Percentiles rank a stretch among this genome's conserved stretches.
phyloP scores from a whole-genome alignment of 805 yeast genomes.

The Myxozyma monticola region DNA sequence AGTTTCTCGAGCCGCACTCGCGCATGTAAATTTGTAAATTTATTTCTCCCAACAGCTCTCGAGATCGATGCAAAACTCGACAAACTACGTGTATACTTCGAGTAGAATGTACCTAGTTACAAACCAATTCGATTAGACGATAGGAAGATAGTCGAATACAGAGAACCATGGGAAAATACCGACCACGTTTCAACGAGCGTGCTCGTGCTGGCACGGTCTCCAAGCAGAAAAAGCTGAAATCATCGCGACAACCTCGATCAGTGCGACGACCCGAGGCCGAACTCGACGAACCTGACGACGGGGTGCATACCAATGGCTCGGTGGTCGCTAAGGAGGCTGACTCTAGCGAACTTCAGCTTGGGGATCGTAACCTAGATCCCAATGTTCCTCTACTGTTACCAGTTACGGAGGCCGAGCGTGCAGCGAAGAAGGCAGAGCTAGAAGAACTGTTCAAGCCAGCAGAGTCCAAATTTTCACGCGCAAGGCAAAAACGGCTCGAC shows the following conservation, averaged over 20 bases:
- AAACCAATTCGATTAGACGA: no score
- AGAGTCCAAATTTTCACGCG: constrained; percentile 67
- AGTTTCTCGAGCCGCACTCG: no score
- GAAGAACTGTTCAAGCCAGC: constrained; percentile 59
- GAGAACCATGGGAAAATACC: constrained; percentile 89
- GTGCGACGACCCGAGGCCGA: constrained; percentile 47
- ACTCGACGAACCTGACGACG: background rate
- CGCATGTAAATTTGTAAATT: no score
- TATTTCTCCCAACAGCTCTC: no score
- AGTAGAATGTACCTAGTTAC: no score
- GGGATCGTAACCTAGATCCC: constrained; percentile 41
- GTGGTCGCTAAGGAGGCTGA: background rate
- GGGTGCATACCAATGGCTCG: constrained; percentile 1
- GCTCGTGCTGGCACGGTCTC: constrained; percentile 84
- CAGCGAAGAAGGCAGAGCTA: constrained; percentile 62
- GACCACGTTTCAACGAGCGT: constrained; percentile 78
- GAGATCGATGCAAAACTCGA: no score
- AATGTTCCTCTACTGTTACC: constrained; percentile 66
- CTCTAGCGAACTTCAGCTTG: background rate
- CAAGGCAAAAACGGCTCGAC: constrained; percentile 76
- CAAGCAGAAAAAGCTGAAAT: constrained; percentile 67
- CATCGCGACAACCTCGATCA: constrained; percentile 68
- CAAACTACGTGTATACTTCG: no score
- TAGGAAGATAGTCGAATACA: no score
- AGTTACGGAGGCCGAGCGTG: constrained; percentile 61